Base-by-base conservation (phyloP, 2,329 filamentous ascomycete genomes). In the Cadophora sp. region DNA sequence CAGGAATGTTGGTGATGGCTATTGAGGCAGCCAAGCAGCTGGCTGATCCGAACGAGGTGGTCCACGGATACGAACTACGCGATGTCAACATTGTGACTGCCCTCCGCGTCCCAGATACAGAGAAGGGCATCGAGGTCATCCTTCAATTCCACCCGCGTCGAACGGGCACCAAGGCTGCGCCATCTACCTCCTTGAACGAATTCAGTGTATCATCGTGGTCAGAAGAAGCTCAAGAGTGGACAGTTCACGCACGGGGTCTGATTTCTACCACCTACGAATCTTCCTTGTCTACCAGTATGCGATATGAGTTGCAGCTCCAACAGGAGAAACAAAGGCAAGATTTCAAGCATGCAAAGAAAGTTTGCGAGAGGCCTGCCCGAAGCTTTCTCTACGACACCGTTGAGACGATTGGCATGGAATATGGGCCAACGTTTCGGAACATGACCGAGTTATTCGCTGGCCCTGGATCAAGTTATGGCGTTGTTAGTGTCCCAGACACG, bases 41-140 rank as follows among this genome's bases (percentile, higher is more conserved):
- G 22, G 30, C 64, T 27, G 13, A 45, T 20, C 4, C 50, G 20
- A 48, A 48, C 43, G 33, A 30, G 13, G 45, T 27, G 3, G 61
- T 70, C 8, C 2, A 22, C 20, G 82, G 81, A 0, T 83, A 81
- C 56, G 79, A 83, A 65, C 79, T 87, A n/a, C 78, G 74, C 9
- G 72, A 83, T 59, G 80, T 87, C 1, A 76, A 77, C 4, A 79
- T 85, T 43, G 76, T 78, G n/a, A 79, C 81, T 56, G 82, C 83
- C 0, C 76, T 84, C 33, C 76, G 83, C 0, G 76, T 85, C 7
- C 76, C 78, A 2, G 81, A 85, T 62, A 80, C 81, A 33, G 66
- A 70, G 4, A 80, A 84, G 48, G 66, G 66, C 2, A 75, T 82
- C 1, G 83, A 85, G 73, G 47, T 39, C 16, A 60, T 36, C 13